Evolutionary conservation across 192 early-diverging fungal species (phyloP).

Genomic region (Diversispora epigaea): DNA sequence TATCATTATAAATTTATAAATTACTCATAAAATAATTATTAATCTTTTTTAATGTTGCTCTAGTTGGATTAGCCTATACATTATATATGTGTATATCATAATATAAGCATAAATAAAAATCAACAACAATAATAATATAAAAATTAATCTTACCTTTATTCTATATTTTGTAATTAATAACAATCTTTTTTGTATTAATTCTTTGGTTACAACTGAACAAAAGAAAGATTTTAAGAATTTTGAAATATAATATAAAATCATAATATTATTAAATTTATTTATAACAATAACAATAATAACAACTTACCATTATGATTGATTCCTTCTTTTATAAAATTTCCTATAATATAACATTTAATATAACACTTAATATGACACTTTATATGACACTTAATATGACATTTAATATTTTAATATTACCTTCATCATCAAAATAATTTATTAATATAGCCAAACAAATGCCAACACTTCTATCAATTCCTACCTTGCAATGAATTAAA

Average conservation of each 20-base stretch:
- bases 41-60: conserved; percentile 75
- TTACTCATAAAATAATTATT: conserved; percentile 66
- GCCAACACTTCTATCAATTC: conserved; percentile 77
- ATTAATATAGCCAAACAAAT: conserved; percentile 70
- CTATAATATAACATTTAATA: background rate
- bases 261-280: background rate
- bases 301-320: conserved; percentile 30
- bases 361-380: background rate
- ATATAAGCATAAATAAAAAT: no score
- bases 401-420: conserved; percentile 33
- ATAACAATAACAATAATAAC: background rate
- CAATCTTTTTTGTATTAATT: conserved; percentile 62
- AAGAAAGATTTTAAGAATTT: background rate
- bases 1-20: background rate
- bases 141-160: conserved; percentile 44
- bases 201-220: conserved; percentile 49
- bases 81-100: no score
- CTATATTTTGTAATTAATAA: conserved; percentile 66
- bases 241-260: background rate
- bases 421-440: conserved; percentile 53
- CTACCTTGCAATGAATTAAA: conserved; percentile 80
- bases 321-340: conserved; percentile 22
- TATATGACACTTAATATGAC: background rate
- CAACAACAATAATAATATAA: no score
- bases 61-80: conserved; percentile 63